Evolutionary conservation across 768 basidiomycete genomes (phyloP).

Genomic region (Serendipita sp.): DNA sequence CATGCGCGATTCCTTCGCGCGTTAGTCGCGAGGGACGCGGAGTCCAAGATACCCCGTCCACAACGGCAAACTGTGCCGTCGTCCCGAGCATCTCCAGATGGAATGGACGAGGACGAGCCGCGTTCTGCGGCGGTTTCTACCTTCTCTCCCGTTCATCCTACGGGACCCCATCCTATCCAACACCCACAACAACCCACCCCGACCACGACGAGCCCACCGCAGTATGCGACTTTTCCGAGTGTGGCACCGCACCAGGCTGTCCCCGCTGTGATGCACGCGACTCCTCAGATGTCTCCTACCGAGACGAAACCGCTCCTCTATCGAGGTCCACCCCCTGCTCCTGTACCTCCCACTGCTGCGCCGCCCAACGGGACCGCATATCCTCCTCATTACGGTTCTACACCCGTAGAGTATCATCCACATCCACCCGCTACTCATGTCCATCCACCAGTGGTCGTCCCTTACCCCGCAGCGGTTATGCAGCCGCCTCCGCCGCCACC

Average conservation of each 20-base stretch:
- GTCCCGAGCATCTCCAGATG: not conserved
- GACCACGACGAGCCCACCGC: not conserved
- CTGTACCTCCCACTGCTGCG: not conserved
- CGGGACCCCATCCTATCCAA: not conserved
- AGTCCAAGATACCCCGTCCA: not conserved
- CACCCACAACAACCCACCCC: not conserved
- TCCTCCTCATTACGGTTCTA: not conserved
- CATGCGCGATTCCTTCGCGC: constrained; percentile 68
- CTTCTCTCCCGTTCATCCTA: not conserved
- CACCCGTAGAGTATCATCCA: not conserved
- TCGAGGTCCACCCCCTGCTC: not conserved
- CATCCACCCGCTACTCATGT: not conserved
- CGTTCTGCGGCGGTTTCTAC: not conserved
- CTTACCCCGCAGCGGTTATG: not conserved
- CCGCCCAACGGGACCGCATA: not conserved
- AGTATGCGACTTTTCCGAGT: not conserved
- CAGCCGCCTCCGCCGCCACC: not conserved
- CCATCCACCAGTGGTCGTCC: not conserved
- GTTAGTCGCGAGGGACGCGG: constrained; percentile 41
- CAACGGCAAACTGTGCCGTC: not conserved
- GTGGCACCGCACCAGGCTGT: not conserved
- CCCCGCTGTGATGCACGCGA: not conserved
- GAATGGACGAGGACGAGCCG: not conserved
- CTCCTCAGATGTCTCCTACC: not conserved
- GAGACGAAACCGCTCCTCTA: constrained; percentile 1